phyloP scores from a whole-genome alignment of 2,329 filamentous ascomycete species.

The Cadophora malorum region DNA sequence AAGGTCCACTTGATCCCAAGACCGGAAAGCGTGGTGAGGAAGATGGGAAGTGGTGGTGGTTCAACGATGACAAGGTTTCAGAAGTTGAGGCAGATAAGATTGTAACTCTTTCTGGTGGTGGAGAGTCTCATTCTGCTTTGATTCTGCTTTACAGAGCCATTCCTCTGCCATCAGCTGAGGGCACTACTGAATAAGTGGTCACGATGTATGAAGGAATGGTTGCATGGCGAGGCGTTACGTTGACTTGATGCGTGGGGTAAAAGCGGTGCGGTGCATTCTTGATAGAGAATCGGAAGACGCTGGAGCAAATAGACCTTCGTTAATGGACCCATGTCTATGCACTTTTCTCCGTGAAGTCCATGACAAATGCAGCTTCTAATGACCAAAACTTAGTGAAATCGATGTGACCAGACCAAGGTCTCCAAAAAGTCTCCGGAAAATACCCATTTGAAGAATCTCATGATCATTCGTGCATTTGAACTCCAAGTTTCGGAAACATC shows the following conservation, averaged over 20 bases:
- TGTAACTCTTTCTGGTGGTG: slow-evolving; percentile 85
- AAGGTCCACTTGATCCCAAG: slow-evolving; percentile 71
- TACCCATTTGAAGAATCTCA: too few species aligned
- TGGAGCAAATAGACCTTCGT: slow-evolving; percentile 12
- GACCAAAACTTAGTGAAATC: neutral
- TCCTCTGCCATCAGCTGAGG: slow-evolving; percentile 66
- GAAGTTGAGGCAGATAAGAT: slow-evolving; percentile 94
- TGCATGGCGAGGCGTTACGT: slow-evolving; percentile 31
- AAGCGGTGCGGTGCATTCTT: neutral
- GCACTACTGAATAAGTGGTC: slow-evolving; percentile 33
- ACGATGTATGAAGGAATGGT: slow-evolving; percentile 19
- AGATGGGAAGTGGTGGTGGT: slow-evolving; percentile 99
- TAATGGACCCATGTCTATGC: neutral
- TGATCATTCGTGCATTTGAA: neutral
- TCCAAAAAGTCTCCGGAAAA: slow-evolving; percentile 6
- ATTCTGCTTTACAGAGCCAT: slow-evolving; percentile 82
- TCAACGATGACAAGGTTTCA: slow-evolving; percentile 96
- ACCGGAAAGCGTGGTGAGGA: slow-evolving; percentile 81
- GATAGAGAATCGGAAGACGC: slow-evolving; percentile 4
- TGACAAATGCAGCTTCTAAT: neutral
- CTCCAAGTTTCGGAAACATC: slow-evolving; percentile 26
- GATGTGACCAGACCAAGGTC: neutral
- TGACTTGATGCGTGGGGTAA: slow-evolving; percentile 19
- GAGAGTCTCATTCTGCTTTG: slow-evolving; percentile 83
- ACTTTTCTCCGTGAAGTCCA: neutral